Evolutionary conservation across 257 asterid genomes (phyloP).

Genomic region (Solanum acaule): DNA sequence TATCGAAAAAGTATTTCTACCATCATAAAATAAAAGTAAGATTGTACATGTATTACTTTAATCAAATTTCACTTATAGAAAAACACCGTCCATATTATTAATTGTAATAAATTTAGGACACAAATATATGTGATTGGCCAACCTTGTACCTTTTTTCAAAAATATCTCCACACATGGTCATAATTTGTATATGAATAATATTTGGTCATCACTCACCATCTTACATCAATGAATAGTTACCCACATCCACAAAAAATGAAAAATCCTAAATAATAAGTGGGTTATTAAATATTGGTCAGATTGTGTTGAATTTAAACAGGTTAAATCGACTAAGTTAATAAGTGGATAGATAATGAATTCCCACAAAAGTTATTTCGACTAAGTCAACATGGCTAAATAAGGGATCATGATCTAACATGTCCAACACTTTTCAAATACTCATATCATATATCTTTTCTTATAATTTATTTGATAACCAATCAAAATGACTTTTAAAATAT

Average conservation of each 20-base stretch:
- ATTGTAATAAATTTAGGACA: neutral
- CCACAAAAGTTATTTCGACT: neutral
- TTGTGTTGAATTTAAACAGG: neutral
- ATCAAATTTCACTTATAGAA: neutral
- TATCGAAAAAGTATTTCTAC: no score
- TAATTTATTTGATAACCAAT: neutral
- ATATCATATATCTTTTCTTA: neutral
- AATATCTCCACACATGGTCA: neutral
- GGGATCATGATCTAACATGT: no score
- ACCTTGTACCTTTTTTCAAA: neutral
- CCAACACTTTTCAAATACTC: no score
- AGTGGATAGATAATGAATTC: neutral
- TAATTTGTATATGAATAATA: neutral
- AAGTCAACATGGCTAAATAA: neutral
- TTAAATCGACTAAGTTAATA: neutral
- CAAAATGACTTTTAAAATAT: neutral
- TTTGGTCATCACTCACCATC: neutral
- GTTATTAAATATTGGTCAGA: neutral
- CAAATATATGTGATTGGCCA: neutral
- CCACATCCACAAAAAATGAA: neutral
- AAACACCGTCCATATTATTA: neutral
- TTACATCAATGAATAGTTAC: neutral
- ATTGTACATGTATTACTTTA: accelerated
- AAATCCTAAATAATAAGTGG: neutral
- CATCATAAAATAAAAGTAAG: no score